Base-by-base conservation (phyloP, 2,329 filamentous ascomycete genomes). In the Apiospora aurea region DNA sequence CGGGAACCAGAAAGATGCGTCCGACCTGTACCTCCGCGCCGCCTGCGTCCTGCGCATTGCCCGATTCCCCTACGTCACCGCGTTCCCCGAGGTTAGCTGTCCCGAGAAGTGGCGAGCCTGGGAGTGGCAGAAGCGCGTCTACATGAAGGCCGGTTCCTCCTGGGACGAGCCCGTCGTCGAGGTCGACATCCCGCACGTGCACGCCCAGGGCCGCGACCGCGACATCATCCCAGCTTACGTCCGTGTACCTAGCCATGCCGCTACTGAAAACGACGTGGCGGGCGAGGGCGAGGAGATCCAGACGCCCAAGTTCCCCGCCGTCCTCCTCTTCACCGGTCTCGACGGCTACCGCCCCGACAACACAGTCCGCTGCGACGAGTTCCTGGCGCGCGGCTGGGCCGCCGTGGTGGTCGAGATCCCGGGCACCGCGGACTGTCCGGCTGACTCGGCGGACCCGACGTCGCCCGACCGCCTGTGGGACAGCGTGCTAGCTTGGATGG, bases 21-120 rank as follows among this genome's bases (percentile, higher is more conserved):
- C 87, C 4, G 87, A 87, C 47, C 84, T 92, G 24, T 93, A 91
- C 80, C 85, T 93, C n/a, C 89, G 92, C 29, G 91, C 91, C 6
- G 92, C 92, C 29, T 90, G 91, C 38, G 85, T 94, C n/a, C 91
- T 93, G 80, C 88, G 93, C 70, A 94, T 95, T 75, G 87, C 91
- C 0, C 87, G 93, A 21, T 94, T 95, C 78, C 92, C 93, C 4
- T 87, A 88, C 75, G 83, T 88, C 74, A 80, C 82, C 3, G 75
- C 78, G 4, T 83, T 80, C 69, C 84, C 85, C 0, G 69, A 72
- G 2, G 73, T 83, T 53, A 84, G 76, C 75, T 82, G 83, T 61
- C 78, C 80, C 1, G 78, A 81, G 67, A 91, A 94, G 80, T 87
- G 89, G 75, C 79, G 85, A 41, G 92, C 91, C 1, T 94, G 92